phyloP scores from a whole-genome alignment of 768 basidiomycete species.

The Pisolithus marmoratus region DNA sequence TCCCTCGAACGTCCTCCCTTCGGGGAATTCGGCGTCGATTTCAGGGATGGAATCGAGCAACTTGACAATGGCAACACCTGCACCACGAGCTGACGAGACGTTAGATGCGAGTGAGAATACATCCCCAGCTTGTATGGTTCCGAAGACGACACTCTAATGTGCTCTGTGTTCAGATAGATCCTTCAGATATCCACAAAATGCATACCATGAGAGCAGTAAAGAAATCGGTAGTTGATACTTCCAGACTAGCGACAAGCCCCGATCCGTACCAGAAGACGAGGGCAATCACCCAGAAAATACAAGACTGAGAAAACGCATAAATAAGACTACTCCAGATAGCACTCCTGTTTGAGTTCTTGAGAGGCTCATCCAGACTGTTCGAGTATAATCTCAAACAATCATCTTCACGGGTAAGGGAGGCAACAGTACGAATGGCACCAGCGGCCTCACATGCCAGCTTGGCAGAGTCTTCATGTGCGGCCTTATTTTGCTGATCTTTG shows the following conservation, averaged over 20 bases:
- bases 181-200: background rate
- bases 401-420: conserved; percentile 33
- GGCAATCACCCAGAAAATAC: conserved; percentile 75
- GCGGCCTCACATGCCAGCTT: conserved; percentile 92
- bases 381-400: conserved; percentile 68
- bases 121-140: conserved; percentile 84
- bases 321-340: conserved; percentile 59
- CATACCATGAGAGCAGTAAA: conserved; percentile 80
- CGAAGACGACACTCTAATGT: conserved; percentile 61
- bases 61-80: conserved; percentile 69
- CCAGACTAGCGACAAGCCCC: conserved; percentile 46
- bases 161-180: background rate
- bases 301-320: conserved; percentile 70
- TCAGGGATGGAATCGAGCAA: conserved; percentile 70
- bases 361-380: conserved; percentile 64
- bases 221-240: conserved; percentile 59
- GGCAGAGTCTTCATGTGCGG: conserved; percentile 72
- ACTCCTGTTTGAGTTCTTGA: conserved; percentile 58
- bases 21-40: conserved; percentile 73
- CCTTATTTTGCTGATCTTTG: conserved; percentile 81
- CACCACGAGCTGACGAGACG: conserved; percentile 75
- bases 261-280: conserved; percentile 80
- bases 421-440: conserved; percentile 85
- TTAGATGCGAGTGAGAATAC: conserved; percentile 85
- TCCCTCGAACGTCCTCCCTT: conserved; percentile 48